Conservation (phyloP, 345 rosid species). For the Hirschfeldia incana region DNA sequence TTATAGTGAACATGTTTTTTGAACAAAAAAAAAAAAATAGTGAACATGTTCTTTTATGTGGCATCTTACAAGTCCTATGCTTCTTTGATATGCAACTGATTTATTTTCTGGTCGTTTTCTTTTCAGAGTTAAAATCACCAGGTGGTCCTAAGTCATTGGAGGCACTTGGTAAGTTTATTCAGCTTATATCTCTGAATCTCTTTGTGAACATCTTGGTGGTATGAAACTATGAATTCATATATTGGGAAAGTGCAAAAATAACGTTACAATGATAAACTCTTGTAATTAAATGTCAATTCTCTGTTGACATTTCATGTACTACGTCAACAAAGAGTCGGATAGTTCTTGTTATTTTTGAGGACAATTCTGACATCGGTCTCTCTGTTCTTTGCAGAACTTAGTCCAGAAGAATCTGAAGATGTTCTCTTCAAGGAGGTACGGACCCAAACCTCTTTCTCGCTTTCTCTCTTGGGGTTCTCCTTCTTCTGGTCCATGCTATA, state of each 20-base stretch:
- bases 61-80: background rate
- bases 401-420: constrained; percentile 96
- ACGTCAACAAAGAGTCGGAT: background rate
- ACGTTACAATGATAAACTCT: background rate
- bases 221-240: background rate
- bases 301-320: constrained; percentile 5
- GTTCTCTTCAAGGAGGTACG: constrained; percentile 96
- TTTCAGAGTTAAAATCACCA: constrained; percentile 80
- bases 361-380: constrained; percentile 1
- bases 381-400: constrained; percentile 60
- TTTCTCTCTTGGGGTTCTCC: constrained; percentile 13
- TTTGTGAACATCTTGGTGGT: constrained; percentile 9
- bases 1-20: background rate
- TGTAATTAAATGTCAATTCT: background rate
- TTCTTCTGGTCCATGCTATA: constrained; percentile 6
- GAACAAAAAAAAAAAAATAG: background rate
- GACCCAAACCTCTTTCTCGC: background rate
- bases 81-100: constrained; percentile 11
- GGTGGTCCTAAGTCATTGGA: constrained; percentile 80
- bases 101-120: constrained; percentile 18
- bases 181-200: constrained; percentile 6
- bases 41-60: background rate
- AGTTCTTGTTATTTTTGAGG: constrained; percentile 1
- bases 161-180: constrained; percentile 72
- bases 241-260: background rate